Percentiles rank a stretch among this genome's conserved stretches.
phyloP scores from a whole-genome alignment of 2,329 filamentous ascomycete species.

The Botrytis pseudocinerea region DNA sequence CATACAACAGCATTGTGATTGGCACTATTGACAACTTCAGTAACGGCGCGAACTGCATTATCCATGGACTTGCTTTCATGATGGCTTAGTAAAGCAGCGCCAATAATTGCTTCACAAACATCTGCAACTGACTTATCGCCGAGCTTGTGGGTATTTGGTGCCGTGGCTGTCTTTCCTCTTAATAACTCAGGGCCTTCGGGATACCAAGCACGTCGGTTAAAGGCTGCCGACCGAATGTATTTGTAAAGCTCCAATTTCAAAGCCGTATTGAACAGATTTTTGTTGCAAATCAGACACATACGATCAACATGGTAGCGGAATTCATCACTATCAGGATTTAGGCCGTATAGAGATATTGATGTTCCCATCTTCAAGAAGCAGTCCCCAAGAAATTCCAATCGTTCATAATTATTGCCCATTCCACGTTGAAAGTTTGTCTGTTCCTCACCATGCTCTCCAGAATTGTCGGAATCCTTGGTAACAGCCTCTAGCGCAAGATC shows the following conservation, averaged over 20 bases:
- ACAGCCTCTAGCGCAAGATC: conserved; percentile 80
- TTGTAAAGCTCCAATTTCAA: conserved; percentile 65
- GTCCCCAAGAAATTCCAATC: conserved; percentile 90
- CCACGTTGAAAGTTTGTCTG: conserved; percentile 75
- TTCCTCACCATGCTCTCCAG: conserved; percentile 67
- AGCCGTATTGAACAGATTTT: conserved; percentile 80
- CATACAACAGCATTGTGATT: conserved; percentile 71
- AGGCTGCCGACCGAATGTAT: conserved; percentile 79
- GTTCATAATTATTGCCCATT: conserved; percentile 94
- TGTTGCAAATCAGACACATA: conserved; percentile 89
- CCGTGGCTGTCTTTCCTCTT: conserved; percentile 65
- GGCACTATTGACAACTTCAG: conserved; percentile 65
- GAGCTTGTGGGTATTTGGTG: conserved; percentile 62
- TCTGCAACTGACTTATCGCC: conserved; percentile 91
- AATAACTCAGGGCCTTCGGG: conserved; percentile 74
- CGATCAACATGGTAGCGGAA: conserved; percentile 86
- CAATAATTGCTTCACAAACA: conserved; percentile 92
- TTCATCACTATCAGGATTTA: conserved; percentile 76
- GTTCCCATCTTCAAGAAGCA: conserved; percentile 95
- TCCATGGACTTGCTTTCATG: conserved; percentile 50
- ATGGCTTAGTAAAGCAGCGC: conserved; percentile 67
- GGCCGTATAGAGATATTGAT: conserved; percentile 79
- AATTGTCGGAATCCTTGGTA: conserved; percentile 89
- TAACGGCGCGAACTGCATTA: conserved; percentile 63
- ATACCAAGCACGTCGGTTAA: conserved; percentile 81